Evolutionary conservation across 225 moss, liverwort and hornwort species (phyloP).

Genomic region (Pseudoscleropodium purum): DNA sequence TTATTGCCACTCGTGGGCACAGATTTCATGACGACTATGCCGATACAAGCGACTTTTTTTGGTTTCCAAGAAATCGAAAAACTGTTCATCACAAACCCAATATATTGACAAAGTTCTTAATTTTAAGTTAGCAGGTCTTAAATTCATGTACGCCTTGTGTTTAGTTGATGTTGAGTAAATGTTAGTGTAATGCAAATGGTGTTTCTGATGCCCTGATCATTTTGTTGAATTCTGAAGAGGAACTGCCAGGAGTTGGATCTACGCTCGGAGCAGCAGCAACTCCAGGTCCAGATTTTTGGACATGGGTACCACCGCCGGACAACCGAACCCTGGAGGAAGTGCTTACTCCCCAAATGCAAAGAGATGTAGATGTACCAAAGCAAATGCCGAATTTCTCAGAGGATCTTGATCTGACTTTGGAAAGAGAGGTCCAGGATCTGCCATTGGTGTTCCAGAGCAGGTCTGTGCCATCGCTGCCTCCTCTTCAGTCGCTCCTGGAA

Average conservation of each 20-base stretch:
- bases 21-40: not conserved
- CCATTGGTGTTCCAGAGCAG: slow-evolving; percentile 64
- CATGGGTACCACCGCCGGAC: slow-evolving; percentile 79
- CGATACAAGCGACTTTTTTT: not conserved
- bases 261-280: slow-evolving; percentile 56
- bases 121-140: not conserved
- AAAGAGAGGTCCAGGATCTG: slow-evolving; percentile 36
- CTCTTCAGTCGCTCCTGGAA: slow-evolving; percentile 90
- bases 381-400: slow-evolving; percentile 30
- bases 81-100: not conserved
- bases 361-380: slow-evolving; percentile 14
- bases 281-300: slow-evolving; percentile 94
- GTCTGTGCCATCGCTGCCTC: slow-evolving; percentile 79
- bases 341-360: slow-evolving; percentile 7
- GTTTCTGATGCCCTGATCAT: not conserved
- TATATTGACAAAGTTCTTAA: not conserved
- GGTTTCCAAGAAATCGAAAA: not conserved
- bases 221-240: slow-evolving; percentile 14
- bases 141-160: not conserved
- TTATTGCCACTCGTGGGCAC: not conserved
- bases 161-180: not conserved
- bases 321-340: slow-evolving; percentile 19
- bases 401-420: slow-evolving; percentile 44
- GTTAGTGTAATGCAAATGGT: not conserved
- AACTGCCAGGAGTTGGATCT: slow-evolving; percentile 17